These are phyloP conservation scores for Eucalyptus tenuipes DNA, from an alignment of 345 rosid genomes.

Conservation along the genomic window DNA sequence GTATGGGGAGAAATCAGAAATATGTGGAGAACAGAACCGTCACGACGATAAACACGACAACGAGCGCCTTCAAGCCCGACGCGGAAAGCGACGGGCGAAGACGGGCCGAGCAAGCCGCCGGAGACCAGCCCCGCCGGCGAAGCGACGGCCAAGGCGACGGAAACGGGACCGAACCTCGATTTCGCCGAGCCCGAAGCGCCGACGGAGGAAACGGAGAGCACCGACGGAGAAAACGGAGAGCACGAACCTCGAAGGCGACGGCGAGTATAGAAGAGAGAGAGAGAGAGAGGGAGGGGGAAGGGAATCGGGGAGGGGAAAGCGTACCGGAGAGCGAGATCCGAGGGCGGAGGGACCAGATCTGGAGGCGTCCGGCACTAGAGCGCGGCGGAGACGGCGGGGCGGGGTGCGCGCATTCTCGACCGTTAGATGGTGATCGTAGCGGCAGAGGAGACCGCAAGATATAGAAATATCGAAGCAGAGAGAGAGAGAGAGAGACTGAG, in stretches of 20 bases:
- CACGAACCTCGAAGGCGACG: background rate
- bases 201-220: background rate
- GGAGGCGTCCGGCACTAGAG: slow-evolving; percentile 25
- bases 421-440: slow-evolving; percentile 48
- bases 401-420: slow-evolving; percentile 26
- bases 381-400: slow-evolving; percentile 5
- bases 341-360: slow-evolving; percentile 23
- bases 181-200: background rate
- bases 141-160: background rate
- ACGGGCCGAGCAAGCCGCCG: background rate
- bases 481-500: background rate
- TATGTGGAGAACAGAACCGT: background rate
- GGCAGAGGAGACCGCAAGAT: slow-evolving; percentile 11
- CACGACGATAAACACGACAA: background rate
- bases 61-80: background rate
- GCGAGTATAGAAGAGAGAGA: background rate
- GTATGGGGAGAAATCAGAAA: background rate
- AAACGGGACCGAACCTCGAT: background rate
- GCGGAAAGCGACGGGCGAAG: background rate
- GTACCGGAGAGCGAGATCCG: slow-evolving; percentile 33
- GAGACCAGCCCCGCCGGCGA: background rate
- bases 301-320: background rate
- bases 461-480: slow-evolving; percentile 6
- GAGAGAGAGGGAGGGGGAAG: background rate
- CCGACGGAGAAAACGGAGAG: background rate